phyloP scores from a whole-genome alignment of 1,284 basidiomycete genomes.

The Tausonia pullulans region DNA sequence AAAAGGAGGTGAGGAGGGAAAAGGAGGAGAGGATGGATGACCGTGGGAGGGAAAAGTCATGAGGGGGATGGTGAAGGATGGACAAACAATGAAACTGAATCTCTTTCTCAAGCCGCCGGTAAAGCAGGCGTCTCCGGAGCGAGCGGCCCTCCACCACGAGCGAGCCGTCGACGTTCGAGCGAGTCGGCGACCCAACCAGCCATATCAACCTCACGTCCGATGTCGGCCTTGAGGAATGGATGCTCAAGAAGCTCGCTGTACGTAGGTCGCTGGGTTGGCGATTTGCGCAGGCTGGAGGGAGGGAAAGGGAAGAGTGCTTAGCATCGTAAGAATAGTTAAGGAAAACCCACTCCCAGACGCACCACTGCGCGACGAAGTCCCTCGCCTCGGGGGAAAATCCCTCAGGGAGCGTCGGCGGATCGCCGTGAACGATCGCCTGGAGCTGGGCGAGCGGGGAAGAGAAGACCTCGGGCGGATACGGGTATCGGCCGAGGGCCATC shows the following conservation, averaged over 20 bases:
- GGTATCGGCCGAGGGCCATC: conserved; percentile 81
- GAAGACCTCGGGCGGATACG: conserved; percentile 97
- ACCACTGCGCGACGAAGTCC: conserved; percentile 42
- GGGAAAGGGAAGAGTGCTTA: neutral
- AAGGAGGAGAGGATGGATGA: conserved; percentile 28
- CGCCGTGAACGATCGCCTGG: conserved; percentile 89
- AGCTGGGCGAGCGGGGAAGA: conserved; percentile 93
- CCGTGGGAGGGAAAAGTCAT: neutral
- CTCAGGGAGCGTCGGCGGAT: conserved; percentile 70
- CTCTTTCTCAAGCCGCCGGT: neutral
- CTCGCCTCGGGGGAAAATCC: conserved; percentile 36
- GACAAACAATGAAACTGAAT: neutral
- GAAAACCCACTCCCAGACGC: conserved; percentile 19
- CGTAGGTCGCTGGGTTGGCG: conserved; percentile 63
- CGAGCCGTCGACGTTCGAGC: conserved; percentile 37
- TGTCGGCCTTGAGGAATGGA: conserved; percentile 52
- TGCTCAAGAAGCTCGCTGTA: conserved; percentile 76
- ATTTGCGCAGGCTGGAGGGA: conserved; percentile 58
- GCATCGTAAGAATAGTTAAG: conserved; percentile 1
- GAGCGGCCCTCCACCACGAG: too few species aligned
- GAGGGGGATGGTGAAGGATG: neutral
- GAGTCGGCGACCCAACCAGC: conserved; percentile 62
- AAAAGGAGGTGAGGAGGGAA: too few species aligned
- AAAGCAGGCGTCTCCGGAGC: too few species aligned
- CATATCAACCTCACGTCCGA: conserved; percentile 62